These are phyloP conservation scores for Xeromyces bisporus DNA, from an alignment of 495 filamentous ascomycete species.

Conservation along the genomic window DNA sequence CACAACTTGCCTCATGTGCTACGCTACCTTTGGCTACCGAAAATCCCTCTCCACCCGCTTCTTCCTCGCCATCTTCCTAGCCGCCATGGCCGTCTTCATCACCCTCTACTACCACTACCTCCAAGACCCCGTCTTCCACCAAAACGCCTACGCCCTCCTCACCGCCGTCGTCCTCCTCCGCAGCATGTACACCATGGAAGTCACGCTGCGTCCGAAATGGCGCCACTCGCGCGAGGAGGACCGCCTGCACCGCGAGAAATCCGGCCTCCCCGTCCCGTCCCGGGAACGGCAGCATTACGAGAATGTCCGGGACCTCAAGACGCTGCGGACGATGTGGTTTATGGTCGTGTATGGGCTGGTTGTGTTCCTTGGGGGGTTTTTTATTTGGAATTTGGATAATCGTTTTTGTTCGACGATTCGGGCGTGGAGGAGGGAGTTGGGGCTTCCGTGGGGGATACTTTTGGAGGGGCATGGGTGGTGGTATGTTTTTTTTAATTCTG, in stretches of 20 bases:
- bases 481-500: constrained; percentile 37
- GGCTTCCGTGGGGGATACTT: constrained; percentile 78
- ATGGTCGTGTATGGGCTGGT: constrained; percentile 54
- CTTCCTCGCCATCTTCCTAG: constrained; percentile 41
- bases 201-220: constrained; percentile 44
- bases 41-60: constrained; percentile 35
- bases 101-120: constrained; percentile 88
- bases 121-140: constrained; percentile 85
- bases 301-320: constrained; percentile 38
- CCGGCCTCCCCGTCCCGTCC: constrained; percentile 22
- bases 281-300: constrained; percentile 29
- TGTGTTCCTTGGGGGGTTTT: constrained; percentile 71
- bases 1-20: constrained; percentile 85
- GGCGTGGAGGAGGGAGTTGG: constrained; percentile 50
- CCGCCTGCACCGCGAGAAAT: constrained; percentile 19
- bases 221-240: constrained; percentile 29
- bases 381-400: constrained; percentile 79
- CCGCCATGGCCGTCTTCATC: constrained; percentile 57
- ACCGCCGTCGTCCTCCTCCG: constrained; percentile 62
- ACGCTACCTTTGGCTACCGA: constrained; percentile 67
- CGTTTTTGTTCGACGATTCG: constrained; percentile 58
- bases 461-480: constrained; percentile 96
- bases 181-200: constrained; percentile 84
- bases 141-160: constrained; percentile 71
- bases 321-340: constrained; percentile 56